Evolutionary conservation across 192 early-diverging fungal species (phyloP).

Genomic region (Coemansia sp.): DNA sequence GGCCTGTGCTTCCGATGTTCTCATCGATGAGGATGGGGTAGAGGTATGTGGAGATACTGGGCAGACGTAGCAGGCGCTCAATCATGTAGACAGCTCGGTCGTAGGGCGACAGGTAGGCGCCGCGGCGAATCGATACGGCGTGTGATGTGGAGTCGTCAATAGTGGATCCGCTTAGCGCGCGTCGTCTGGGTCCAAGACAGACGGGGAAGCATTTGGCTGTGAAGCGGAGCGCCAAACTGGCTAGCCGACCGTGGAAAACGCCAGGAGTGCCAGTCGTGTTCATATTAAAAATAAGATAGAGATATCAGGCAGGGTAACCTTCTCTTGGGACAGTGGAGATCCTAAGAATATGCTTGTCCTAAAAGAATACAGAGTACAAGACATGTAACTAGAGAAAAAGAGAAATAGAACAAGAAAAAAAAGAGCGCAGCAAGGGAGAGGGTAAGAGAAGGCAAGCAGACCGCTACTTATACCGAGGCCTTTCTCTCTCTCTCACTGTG

Average conservation of each 20-base stretch:
- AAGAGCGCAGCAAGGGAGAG: background rate
- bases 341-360: background rate
- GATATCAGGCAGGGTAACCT: background rate
- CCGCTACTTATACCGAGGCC: background rate
- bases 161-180: slow-evolving; percentile 11
- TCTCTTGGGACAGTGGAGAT: background rate
- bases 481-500: background rate
- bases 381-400: background rate
- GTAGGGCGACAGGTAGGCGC: slow-evolving; percentile 49
- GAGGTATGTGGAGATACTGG: slow-evolving; percentile 38
- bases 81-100: slow-evolving; percentile 36
- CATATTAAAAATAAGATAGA: slow-evolving; percentile 10
- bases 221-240: slow-evolving; percentile 31
- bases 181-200: slow-evolving; percentile 32
- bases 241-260: slow-evolving; percentile 45
- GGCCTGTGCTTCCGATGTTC: slow-evolving; percentile 15
- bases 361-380: background rate
- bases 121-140: slow-evolving; percentile 42
- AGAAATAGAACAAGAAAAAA: background rate
- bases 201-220: slow-evolving; percentile 37
- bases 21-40: slow-evolving; percentile 49
- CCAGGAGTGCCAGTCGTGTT: slow-evolving; percentile 18
- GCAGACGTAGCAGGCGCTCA: slow-evolving; percentile 43
- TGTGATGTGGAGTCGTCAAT: slow-evolving; percentile 28
- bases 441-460: background rate